Conservation (phyloP, 2,329 filamentous ascomycete genomes). For the Fusarium cicatricum region DNA sequence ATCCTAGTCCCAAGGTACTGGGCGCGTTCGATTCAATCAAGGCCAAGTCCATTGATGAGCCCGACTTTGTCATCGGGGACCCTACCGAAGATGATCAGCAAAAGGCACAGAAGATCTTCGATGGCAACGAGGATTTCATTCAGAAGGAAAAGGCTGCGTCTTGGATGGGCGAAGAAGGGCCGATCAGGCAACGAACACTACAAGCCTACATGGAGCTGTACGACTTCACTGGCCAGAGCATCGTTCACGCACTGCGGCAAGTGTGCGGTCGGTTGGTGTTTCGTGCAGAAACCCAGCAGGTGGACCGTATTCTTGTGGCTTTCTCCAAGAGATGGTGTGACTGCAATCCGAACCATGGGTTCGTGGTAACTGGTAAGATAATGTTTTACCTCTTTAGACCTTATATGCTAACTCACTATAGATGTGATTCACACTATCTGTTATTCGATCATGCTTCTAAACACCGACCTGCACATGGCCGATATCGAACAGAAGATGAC, state of each 20-base stretch:
- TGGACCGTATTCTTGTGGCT: slow-evolving; percentile 90
- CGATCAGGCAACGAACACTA: slow-evolving; percentile 64
- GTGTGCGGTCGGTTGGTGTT: slow-evolving; percentile 84
- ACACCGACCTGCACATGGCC: slow-evolving; percentile 93
- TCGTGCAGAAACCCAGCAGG: slow-evolving; percentile 93
- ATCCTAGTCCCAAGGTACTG: slow-evolving; percentile 49
- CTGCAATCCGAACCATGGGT: slow-evolving; percentile 92
- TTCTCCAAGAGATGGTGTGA: slow-evolving; percentile 92
- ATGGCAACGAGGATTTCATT: slow-evolving; percentile 84
- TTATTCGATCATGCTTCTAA: slow-evolving; percentile 93
- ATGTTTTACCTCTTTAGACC: background rate
- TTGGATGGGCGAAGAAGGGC: slow-evolving; percentile 83
- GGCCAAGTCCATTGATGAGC: slow-evolving; percentile 62
- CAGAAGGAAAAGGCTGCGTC: slow-evolving; percentile 81
- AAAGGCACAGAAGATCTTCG: slow-evolving; percentile 83
- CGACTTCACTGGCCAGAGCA: slow-evolving; percentile 82
- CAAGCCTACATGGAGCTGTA: slow-evolving; percentile 92
- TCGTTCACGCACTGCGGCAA: slow-evolving; percentile 79
- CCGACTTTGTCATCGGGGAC: slow-evolving; percentile 64
- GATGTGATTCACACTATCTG: slow-evolving; percentile 98
- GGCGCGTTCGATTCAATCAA: slow-evolving; percentile 46
- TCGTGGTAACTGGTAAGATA: slow-evolving; percentile 80
- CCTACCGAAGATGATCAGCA: slow-evolving; percentile 75
- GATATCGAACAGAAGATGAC: slow-evolving; percentile 99
- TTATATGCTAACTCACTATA: slow-evolving; percentile 50